A percentile compares a stretch with the other conserved stretches of the same genome.
These are phyloP conservation scores for Scutellaria baicalensis DNA, from an alignment of 257 asterid species.

Conservation along the genomic window DNA sequence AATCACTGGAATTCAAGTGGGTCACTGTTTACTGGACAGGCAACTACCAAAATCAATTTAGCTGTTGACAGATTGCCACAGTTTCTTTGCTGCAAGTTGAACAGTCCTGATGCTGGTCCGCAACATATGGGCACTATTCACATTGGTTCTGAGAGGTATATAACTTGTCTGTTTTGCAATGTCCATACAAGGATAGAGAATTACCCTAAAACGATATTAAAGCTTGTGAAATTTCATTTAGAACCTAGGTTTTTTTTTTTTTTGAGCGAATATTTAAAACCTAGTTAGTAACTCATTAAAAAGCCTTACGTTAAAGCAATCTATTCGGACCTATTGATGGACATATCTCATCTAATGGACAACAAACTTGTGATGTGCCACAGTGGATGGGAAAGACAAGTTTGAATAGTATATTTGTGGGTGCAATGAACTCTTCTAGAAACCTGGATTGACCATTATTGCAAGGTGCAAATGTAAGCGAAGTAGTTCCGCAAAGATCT, in stretches of 20 bases:
- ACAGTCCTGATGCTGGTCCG: conserved; percentile 66
- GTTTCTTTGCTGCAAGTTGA: conserved; percentile 64
- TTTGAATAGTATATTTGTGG: too few species aligned
- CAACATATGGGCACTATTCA: conserved; percentile 95
- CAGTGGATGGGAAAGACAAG: too few species aligned
- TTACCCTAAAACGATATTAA: not conserved
- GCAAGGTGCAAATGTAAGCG: too few species aligned
- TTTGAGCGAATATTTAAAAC: too few species aligned
- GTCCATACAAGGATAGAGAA: not conserved
- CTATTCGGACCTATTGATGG: not conserved
- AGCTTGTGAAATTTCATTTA: not conserved
- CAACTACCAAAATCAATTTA: conserved; percentile 88
- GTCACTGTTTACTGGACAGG: conserved; percentile 43
- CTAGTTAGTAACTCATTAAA: not conserved
- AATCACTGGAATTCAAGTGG: conserved; percentile 9
- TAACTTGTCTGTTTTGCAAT: not conserved
- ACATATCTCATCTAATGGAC: not conserved
- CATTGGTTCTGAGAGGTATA: conserved; percentile 86
- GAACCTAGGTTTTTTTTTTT: too few species aligned
- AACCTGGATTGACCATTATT: too few species aligned
- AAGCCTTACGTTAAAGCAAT: not conserved
- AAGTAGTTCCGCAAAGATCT: too few species aligned
- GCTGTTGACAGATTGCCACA: conserved; percentile 79
- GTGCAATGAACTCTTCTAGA: too few species aligned
- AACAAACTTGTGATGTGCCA: not conserved